Evolutionary conservation across 1,139 yeast species (phyloP).

Genomic region (Yamadazyma triangularis): DNA sequence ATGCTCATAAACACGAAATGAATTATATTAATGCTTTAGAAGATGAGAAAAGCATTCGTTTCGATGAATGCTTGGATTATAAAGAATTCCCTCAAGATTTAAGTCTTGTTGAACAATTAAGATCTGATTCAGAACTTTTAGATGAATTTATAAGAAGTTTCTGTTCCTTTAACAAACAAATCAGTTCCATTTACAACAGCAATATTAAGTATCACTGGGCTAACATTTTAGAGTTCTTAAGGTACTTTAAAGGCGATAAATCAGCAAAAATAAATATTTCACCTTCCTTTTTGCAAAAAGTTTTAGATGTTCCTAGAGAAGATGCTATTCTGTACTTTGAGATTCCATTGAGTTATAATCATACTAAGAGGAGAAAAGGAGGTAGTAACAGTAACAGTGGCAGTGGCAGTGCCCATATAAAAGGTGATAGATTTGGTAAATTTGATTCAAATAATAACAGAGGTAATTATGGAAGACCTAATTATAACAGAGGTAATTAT

Average conservation of each 20-base stretch:
- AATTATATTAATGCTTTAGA: conserved; percentile 43
- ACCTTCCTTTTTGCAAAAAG: conserved; percentile 2
- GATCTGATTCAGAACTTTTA: conserved; percentile 4
- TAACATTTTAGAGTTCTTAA: conserved; percentile 8
- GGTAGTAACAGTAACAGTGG: no score
- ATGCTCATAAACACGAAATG: conserved; percentile 42
- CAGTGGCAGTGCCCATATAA: no score
- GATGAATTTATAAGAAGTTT: conserved; percentile 16
- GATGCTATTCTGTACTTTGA: conserved; percentile 18
- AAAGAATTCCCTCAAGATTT: conserved; percentile 9
- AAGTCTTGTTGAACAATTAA: conserved; percentile 6
- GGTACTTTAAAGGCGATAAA: conserved; percentile 9
- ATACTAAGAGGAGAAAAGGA: conserved; percentile 1
- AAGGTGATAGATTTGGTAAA: conserved; percentile 2
- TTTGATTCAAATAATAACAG: conserved; percentile 1
- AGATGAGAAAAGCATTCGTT: conserved; percentile 45
- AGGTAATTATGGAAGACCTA: no score
- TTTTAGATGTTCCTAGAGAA: conserved; percentile 10
- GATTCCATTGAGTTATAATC: conserved; percentile 17
- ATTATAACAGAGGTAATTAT: conserved; percentile 1
- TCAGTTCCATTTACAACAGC: conserved; percentile 23
- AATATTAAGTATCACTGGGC: conserved; percentile 5
- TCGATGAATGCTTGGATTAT: conserved; percentile 28
- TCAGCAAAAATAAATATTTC: conserved; percentile 3
- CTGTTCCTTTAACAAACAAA: conserved; percentile 29